Conservation (phyloP, 805 yeast genomes). For the Candida cerambycidarum region DNA sequence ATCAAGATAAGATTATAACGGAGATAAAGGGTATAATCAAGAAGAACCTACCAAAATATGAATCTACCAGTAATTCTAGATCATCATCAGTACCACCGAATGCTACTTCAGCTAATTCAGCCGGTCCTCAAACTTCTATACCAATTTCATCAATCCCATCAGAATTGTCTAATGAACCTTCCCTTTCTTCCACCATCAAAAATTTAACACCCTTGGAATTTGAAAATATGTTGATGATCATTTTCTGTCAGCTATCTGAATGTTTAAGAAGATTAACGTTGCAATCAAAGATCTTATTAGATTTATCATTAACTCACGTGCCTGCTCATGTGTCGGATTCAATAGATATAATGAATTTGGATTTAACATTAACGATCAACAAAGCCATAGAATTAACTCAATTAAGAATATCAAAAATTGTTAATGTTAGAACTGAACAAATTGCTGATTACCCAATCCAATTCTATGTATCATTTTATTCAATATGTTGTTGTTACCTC, state of each 20-base stretch:
- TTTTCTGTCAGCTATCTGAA: slow-evolving; percentile 66
- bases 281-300: slow-evolving; percentile 79
- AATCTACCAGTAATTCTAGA: slow-evolving; percentile 28
- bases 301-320: slow-evolving; percentile 50
- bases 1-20: slow-evolving; percentile 64
- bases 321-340: slow-evolving; percentile 17
- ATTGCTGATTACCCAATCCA: slow-evolving; percentile 55
- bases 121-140: slow-evolving; percentile 15
- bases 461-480: slow-evolving; percentile 66
- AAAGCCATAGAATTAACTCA: slow-evolving; percentile 72
- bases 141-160: slow-evolving; percentile 1
- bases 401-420: slow-evolving; percentile 70
- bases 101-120: slow-evolving; percentile 13
- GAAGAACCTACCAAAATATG: slow-evolving; percentile 52
- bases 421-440: slow-evolving; percentile 74
- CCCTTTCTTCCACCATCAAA: slow-evolving; percentile 48
- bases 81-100: slow-evolving; percentile 28
- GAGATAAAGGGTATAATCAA: slow-evolving; percentile 77
- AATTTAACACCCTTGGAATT: slow-evolving; percentile 73
- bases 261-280: slow-evolving; percentile 69
- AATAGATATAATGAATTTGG: slow-evolving; percentile 56
- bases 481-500: slow-evolving; percentile 66
- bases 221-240: slow-evolving; percentile 62
- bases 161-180: slow-evolving; percentile 7
- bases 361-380: slow-evolving; percentile 63